Percentiles rank a stretch among this genome's conserved stretches.
phyloP scores from a whole-genome alignment of 768 basidiomycete genomes.

The Trametes punicea region DNA sequence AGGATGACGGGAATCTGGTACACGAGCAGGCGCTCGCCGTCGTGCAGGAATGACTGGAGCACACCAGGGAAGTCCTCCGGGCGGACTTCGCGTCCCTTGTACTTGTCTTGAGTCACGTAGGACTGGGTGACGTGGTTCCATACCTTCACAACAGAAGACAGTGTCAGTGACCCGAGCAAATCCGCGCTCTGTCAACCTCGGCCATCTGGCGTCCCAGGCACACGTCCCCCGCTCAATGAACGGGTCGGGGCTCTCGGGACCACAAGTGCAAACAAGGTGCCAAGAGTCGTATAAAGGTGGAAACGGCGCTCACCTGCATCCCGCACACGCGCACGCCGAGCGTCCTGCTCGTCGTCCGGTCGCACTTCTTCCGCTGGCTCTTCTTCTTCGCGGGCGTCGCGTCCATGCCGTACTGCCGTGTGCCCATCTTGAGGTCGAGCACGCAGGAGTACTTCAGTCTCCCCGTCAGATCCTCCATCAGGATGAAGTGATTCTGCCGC shows the following conservation, averaged over 20 bases:
- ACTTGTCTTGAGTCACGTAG: constrained; percentile 94
- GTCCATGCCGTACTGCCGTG: constrained; percentile 96
- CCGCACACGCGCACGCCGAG: constrained; percentile 94
- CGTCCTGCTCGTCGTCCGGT: constrained; percentile 87
- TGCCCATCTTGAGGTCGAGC: constrained; percentile 99
- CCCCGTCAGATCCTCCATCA: constrained; percentile 99
- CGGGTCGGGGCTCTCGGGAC: not conserved
- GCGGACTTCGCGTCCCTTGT: constrained; percentile 87
- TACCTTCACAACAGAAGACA: constrained; percentile 50
- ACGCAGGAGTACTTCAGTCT: constrained; percentile 89
- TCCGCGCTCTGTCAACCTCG: not conserved
- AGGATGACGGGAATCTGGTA: constrained; percentile 92
- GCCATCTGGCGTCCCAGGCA: constrained; percentile 4
- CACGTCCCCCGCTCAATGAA: not conserved
- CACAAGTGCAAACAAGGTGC: constrained; percentile 14
- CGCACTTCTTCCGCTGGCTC: constrained; percentile 98
- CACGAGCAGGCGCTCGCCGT: constrained; percentile 79
- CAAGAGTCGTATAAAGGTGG: not conserved
- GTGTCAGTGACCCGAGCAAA: constrained; percentile 13
- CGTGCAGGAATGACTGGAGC: constrained; percentile 77
- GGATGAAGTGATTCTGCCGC: constrained; percentile 94
- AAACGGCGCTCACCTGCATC: constrained; percentile 79
- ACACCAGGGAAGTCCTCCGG: constrained; percentile 81
- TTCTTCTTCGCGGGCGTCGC: constrained; percentile 91
- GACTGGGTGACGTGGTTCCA: constrained; percentile 86